Evolutionary conservation across 2,329 filamentous ascomycete species (phyloP).

Genomic region (Colletotrichum ledebouriae): DNA sequence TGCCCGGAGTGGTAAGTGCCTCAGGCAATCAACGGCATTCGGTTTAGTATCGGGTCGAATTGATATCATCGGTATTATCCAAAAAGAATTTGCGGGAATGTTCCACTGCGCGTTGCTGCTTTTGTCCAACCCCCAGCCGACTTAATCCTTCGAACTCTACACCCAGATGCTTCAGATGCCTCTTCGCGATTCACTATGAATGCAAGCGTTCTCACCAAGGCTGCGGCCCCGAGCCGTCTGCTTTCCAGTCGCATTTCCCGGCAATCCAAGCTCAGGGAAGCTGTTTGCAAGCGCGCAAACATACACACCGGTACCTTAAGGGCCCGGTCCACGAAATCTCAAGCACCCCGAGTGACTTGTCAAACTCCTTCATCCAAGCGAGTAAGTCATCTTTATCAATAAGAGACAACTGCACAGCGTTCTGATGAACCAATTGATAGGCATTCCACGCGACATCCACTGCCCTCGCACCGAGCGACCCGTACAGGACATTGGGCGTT

Average conservation of each 20-base stretch:
- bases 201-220: slow-evolving; percentile 61
- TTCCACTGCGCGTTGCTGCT: slow-evolving; percentile 39
- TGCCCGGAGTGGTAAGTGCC: slow-evolving; percentile 14
- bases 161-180: slow-evolving; percentile 35
- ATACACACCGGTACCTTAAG: slow-evolving; percentile 42
- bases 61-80: slow-evolving; percentile 44
- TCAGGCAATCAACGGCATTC: slow-evolving; percentile 32
- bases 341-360: slow-evolving; percentile 50
- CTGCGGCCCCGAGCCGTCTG: slow-evolving; percentile 60
- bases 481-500: slow-evolving; percentile 89
- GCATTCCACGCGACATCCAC: slow-evolving; percentile 72
- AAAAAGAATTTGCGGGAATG: slow-evolving; percentile 47
- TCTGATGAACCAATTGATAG: slow-evolving; percentile 48
- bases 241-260: slow-evolving; percentile 55
- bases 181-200: slow-evolving; percentile 57
- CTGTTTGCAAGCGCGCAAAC: slow-evolving; percentile 53
- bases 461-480: slow-evolving; percentile 74
- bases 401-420: neutral
- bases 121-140: slow-evolving; percentile 31
- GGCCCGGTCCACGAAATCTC: slow-evolving; percentile 31
- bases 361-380: slow-evolving; percentile 41
- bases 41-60: slow-evolving; percentile 42
- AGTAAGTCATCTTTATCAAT: slow-evolving; percentile 35
- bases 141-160: slow-evolving; percentile 36
- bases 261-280: slow-evolving; percentile 56